Evolutionary conservation across 1,284 basidiomycete species (phyloP), one percentile per base, ranked within the genome.

Genomic region (Tilletia caries): DNA sequence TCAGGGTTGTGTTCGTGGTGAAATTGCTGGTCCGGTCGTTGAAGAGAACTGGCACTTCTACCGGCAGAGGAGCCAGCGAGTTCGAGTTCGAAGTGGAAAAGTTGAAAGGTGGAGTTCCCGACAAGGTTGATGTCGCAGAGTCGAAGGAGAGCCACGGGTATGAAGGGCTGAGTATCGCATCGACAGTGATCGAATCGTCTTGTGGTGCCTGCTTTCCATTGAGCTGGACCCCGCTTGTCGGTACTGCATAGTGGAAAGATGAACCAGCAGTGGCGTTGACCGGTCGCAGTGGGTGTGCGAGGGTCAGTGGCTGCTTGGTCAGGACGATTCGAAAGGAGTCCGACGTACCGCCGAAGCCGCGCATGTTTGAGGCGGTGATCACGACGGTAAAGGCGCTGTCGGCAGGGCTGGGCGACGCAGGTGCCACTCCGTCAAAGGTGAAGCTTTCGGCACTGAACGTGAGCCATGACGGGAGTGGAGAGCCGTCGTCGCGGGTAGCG

Each of bases 341-440:
- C 62, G 76, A 70, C 23, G 76, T 72, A 12, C 80, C 81, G 6
- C 78, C 78, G 44, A 75, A 74, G 43, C 76, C 78, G 2, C 65
- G 60, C 3, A 73, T 68, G 65, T 81, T 80, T 15, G 80, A 80
- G 3, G 73, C 81, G n/a, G 77, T 71, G 5, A 82, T 54, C 13
- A 79, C 72, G 6, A 82, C 72, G 13, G 71, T 68, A 65, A 76
- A 80, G 41, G 71, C 73, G 29, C 67, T 68, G 46, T 79, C 80
- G 34, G 78, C 73, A 0, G 76, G 72, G 13, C 73, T 73, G 0
- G 76, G 71, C n/a, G 75, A 62, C 15, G 73, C 79, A 23, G 93
- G 93, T 0, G 90, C 88, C 29, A 91, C 87, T 10, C 95, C 95
- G 75, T 90, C 87, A 67, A 96, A 88, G 0, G 93, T 94, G 70